These are phyloP conservation scores for Exophiala aquamarina DNA, from an alignment of 2,329 filamentous ascomycete species.

Conservation along the genomic window DNA sequence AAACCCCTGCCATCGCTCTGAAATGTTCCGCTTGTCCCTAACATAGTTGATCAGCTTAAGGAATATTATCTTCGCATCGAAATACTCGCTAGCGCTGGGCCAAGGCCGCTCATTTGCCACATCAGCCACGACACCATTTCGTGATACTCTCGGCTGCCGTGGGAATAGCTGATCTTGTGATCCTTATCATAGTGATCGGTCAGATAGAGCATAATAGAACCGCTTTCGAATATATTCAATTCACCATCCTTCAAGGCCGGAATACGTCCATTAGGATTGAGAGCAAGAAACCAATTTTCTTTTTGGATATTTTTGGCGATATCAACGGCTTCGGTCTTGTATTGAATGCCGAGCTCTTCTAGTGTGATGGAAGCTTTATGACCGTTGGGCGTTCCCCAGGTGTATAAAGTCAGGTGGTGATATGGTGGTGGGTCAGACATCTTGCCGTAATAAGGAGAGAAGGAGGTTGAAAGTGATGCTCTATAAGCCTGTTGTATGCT, in stretches of 20 bases:
- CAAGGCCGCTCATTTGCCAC: constrained; percentile 44
- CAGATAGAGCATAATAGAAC: constrained; percentile 48
- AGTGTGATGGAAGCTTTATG: constrained; percentile 39
- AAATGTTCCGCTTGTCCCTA: constrained; percentile 50
- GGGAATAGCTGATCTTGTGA: constrained; percentile 43
- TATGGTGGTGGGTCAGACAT: constrained; percentile 12
- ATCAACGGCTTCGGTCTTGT: constrained; percentile 39
- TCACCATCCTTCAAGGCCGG: constrained; percentile 46
- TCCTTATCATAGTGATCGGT: constrained; percentile 44
- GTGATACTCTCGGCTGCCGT: constrained; percentile 43
- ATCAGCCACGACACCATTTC: constrained; percentile 48
- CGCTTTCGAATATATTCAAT: constrained; percentile 46
- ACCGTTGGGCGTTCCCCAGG: constrained; percentile 28
- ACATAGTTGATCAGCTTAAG: too few relatives aligned
- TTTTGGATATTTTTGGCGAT: constrained; percentile 47
- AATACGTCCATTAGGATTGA: constrained; percentile 51
- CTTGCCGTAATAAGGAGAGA: too few relatives aligned
- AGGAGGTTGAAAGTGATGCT: too few relatives aligned
- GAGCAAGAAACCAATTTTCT: constrained; percentile 46
- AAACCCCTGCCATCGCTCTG: constrained; percentile 43
- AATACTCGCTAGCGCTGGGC: too few relatives aligned
- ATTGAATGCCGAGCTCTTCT: constrained; percentile 37
- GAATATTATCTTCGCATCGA: too few relatives aligned
- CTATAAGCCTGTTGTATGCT: too few relatives aligned
- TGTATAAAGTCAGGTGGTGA: constrained; percentile 20